Evolutionary conservation across 805 yeast genomes (phyloP), one percentile per base, ranked within the genome.

Genomic region (Candida germanica): DNA sequence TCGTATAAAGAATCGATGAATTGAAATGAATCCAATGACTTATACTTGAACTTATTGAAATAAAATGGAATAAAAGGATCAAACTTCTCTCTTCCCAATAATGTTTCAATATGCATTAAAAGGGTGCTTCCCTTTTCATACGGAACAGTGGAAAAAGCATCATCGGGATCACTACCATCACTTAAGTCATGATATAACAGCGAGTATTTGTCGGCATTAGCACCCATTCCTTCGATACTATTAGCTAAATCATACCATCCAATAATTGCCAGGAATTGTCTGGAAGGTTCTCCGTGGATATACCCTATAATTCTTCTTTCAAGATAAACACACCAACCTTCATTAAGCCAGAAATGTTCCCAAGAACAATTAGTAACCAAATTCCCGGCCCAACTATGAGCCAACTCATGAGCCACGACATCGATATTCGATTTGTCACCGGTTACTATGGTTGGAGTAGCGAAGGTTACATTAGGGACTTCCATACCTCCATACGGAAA

Each of bases 401-500:
- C 89, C 47, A 88, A 71, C 59, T 88, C 96, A 60, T 88, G 96
- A 1, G 96, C 96, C 55, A 88, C 79, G 19, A 88, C 96, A 49
- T 84, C 88, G 13, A 87, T 87, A 46, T 87, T 86, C 39, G 86
- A 80, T 39, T 89, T 72, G 59, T 87, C 95, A 26, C 89, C 88
- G 11, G 89, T 76, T 28, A 88, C 76, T 43, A 88, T 68, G 2
- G 96, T 87, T 31, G 96, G 95, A 0, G 96, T 87, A 6, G 88
- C 89, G 61, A 87, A 87, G 1, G 95, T 87, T 58, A 87, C 79
- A 53, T 87, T 87, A 42, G 95, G 95, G 53, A 87, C 86, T 63
- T 88, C 96, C 95, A 88, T 88, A 36, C 96, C 96, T 44, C 96
- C 96, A 51, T 85, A 88, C 3, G 95, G 94, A 62, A 77, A 73